These are phyloP conservation scores for Aspergillus ellipticus DNA, from an alignment of 495 filamentous ascomycete species.

Conservation along the genomic window DNA sequence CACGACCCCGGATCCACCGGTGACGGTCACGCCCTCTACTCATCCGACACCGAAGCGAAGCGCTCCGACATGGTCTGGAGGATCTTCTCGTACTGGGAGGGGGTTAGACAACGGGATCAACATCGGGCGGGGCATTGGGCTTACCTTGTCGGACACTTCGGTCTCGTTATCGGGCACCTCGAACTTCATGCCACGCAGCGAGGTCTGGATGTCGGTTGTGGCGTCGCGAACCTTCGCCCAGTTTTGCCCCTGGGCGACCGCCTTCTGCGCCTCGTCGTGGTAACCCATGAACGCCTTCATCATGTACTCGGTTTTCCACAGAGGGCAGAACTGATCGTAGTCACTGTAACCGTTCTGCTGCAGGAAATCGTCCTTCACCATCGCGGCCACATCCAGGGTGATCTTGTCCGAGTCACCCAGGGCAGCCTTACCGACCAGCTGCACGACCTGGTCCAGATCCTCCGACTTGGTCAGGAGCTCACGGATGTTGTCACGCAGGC, in stretches of 20 bases:
- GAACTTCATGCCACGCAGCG: slow-evolving; percentile 91
- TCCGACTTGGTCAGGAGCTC: slow-evolving; percentile 92
- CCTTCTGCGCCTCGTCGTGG: slow-evolving; percentile 97
- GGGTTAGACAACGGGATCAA: slow-evolving; percentile 11
- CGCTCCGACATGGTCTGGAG: slow-evolving; percentile 90
- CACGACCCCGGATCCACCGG: background rate
- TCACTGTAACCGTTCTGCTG: slow-evolving; percentile 99
- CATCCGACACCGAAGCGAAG: slow-evolving; percentile 90
- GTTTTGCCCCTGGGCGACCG: slow-evolving; percentile 78
- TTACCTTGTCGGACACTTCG: slow-evolving; percentile 71
- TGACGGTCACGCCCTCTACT: slow-evolving; percentile 50
- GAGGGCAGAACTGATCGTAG: slow-evolving; percentile 97
- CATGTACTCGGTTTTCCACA: slow-evolving; percentile 99
- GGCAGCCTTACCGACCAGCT: slow-evolving; percentile 95
- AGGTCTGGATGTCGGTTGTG: slow-evolving; percentile 77
- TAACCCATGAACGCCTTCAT: slow-evolving; percentile 99
- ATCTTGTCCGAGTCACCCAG: slow-evolving; percentile 98
- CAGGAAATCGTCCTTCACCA: slow-evolving; percentile 98
- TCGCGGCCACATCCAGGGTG: slow-evolving; percentile 82
- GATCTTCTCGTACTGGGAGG: slow-evolving; percentile 76
- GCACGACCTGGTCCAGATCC: slow-evolving; percentile 97
- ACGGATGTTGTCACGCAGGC: slow-evolving; percentile 85
- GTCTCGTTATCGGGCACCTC: slow-evolving; percentile 80
- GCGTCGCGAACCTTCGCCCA: slow-evolving; percentile 92
- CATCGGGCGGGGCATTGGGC: slow-evolving; percentile 8